Evolutionary conservation across 257 asterid species (phyloP).

Genomic region (Salvia miltiorrhiza): DNA sequence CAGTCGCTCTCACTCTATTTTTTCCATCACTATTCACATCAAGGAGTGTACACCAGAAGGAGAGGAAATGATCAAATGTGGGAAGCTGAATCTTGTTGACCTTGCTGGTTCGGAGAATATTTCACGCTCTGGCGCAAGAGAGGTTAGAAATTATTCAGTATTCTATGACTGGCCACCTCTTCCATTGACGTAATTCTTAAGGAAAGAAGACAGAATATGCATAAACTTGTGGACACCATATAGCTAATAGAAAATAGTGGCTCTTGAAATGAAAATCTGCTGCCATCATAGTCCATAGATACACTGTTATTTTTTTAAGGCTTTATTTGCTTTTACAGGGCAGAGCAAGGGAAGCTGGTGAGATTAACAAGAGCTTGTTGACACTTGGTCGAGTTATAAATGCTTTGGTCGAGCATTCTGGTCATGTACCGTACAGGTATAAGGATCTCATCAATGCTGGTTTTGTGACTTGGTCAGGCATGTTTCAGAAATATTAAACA

Average conservation of each 20-base stretch:
- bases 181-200: neutral
- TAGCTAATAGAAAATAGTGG: neutral
- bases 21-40: conserved; percentile 93
- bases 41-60: conserved; percentile 98
- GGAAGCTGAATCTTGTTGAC: conserved; percentile 96
- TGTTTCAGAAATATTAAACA: conserved; percentile 10
- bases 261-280: neutral
- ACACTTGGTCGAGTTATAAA: conserved; percentile 96
- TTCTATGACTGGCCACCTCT: neutral
- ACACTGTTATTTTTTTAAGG: neutral
- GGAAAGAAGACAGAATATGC: neutral
- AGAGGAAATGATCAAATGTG: conserved; percentile 95
- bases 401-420: conserved; percentile 97
- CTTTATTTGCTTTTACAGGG: conserved; percentile 53
- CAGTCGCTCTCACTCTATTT: conserved; percentile 97
- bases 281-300: neutral
- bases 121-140: conserved; percentile 98
- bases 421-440: conserved; percentile 95
- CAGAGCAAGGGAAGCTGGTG: conserved; percentile 99
- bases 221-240: conserved; percentile 15
- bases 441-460: conserved; percentile 5
- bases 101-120: conserved; percentile 98
- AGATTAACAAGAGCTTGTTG: conserved; percentile 96
- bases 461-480: neutral
- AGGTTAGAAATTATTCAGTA: conserved; percentile 47